phyloP scores from a whole-genome alignment of 805 yeast genomes.

The Zygosaccharomyces siamensis region DNA sequence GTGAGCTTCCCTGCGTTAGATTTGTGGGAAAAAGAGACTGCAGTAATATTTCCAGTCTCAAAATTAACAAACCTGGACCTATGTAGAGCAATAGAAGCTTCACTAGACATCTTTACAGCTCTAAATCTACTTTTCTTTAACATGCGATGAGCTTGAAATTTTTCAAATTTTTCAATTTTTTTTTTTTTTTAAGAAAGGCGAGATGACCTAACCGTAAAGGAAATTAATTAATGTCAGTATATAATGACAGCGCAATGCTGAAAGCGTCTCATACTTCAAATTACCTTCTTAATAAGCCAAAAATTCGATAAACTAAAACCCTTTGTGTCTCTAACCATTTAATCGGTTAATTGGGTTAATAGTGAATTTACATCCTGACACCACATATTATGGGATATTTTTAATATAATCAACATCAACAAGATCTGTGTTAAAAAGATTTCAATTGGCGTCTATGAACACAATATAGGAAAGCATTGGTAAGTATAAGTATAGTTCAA shows the following conservation, averaged over 20 bases:
- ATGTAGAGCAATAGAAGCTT: slow-evolving; percentile 44
- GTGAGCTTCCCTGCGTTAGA: slow-evolving; percentile 43
- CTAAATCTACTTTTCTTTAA: neutral
- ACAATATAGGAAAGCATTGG: neutral
- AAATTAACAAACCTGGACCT: slow-evolving; percentile 89
- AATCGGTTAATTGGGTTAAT: neutral
- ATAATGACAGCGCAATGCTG: neutral
- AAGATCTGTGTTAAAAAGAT: neutral
- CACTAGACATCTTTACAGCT: slow-evolving; percentile 11
- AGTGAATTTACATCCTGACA: neutral
- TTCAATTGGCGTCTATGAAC: neutral
- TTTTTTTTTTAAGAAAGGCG: slow-evolving; percentile 4
- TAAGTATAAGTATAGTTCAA: neutral
- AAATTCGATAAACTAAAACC: too few relatives aligned
- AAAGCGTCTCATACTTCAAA: neutral
- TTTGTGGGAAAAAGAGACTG: slow-evolving; percentile 68
- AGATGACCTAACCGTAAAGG: neutral
- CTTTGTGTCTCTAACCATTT: neutral
- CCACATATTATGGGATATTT: neutral
- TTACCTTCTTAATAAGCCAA: neutral
- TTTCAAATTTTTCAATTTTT: slow-evolving; percentile 12
- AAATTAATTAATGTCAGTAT: neutral
- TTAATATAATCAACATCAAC: neutral
- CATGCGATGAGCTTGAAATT: slow-evolving; percentile 23
- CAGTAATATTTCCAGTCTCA: slow-evolving; percentile 77